phyloP scores from a whole-genome alignment of 2,329 filamentous ascomycete species.

The Sporothrix curviconia region DNA sequence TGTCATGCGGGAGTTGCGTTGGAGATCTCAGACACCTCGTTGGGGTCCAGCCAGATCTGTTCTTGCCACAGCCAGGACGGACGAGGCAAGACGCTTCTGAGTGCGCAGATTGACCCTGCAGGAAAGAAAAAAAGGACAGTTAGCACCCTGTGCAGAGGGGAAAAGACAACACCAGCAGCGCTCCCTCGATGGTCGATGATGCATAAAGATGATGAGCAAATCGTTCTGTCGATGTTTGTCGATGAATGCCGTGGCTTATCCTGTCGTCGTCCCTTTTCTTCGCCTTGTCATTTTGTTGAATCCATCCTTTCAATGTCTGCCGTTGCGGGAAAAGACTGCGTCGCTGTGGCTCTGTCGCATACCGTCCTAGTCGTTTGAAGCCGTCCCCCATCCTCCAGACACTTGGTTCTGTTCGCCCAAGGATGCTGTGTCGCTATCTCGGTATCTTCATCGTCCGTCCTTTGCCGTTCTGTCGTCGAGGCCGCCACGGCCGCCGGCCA shows the following conservation, averaged over 20 bases:
- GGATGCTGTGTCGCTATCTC: not conserved
- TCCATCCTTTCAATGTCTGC: too few species aligned
- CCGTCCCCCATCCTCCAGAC: too few species aligned
- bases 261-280: not conserved
- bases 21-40: conserved; percentile 98
- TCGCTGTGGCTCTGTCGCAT: too few species aligned
- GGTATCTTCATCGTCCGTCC: not conserved
- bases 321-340: not conserved
- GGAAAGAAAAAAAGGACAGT: conserved; percentile 27
- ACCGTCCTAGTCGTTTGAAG: too few species aligned
- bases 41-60: conserved; percentile 99
- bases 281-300: not conserved
- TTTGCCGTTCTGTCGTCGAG: not conserved
- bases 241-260: too few species aligned
- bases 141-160: not conserved
- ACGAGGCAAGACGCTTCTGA: conserved; percentile 99
- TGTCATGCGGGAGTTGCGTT: conserved; percentile 99
- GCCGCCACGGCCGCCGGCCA: not conserved
- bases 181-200: not conserved
- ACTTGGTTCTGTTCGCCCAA: too few species aligned
- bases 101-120: conserved; percentile 97
- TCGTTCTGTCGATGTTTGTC: not conserved
- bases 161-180: not conserved
- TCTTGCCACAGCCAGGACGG: conserved; percentile 98
- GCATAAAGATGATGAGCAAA: not conserved